Conservation (phyloP, 768 basidiomycete genomes). For the Agaricus bisporus region DNA sequence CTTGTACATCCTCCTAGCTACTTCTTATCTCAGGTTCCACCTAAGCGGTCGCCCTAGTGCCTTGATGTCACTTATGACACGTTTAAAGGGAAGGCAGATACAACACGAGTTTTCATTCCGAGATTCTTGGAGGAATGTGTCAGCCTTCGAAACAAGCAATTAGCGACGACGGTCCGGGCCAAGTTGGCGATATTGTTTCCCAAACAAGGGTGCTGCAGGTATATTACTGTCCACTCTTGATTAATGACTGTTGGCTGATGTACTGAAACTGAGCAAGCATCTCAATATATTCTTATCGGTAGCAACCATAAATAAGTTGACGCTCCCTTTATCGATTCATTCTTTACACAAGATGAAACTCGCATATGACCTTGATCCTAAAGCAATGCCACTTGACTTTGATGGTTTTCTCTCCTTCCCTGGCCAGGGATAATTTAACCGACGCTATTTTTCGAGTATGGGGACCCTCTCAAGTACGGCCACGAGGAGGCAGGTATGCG, state of each 20-base stretch:
- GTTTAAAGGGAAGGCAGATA: background rate
- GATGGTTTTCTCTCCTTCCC: background rate
- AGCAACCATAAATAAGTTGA: constrained; percentile 6
- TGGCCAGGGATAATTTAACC: background rate
- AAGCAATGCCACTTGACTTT: background rate
- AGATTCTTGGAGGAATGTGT: constrained; percentile 1
- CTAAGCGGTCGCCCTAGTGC: too few relatives aligned
- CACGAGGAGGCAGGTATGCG: constrained; percentile 4
- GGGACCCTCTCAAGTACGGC: background rate
- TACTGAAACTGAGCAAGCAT: constrained; percentile 3
- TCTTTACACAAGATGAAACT: background rate
- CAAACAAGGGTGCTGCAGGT: constrained; percentile 2
- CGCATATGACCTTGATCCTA: background rate
- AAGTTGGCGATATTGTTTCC: constrained; percentile 3
- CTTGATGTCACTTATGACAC: background rate
- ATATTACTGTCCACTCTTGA: background rate
- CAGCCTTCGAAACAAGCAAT: constrained; percentile 8
- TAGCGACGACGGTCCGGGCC: background rate
- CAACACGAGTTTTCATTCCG: background rate
- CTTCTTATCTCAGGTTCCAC: too few relatives aligned
- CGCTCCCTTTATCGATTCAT: background rate
- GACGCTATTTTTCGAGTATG: background rate
- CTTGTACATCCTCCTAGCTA: too few relatives aligned
- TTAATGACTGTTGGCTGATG: constrained; percentile 1
- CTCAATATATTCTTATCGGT: constrained; percentile 1